Conservation (phyloP, 1,284 basidiomycete genomes). For the Caloboletus firmus region DNA sequence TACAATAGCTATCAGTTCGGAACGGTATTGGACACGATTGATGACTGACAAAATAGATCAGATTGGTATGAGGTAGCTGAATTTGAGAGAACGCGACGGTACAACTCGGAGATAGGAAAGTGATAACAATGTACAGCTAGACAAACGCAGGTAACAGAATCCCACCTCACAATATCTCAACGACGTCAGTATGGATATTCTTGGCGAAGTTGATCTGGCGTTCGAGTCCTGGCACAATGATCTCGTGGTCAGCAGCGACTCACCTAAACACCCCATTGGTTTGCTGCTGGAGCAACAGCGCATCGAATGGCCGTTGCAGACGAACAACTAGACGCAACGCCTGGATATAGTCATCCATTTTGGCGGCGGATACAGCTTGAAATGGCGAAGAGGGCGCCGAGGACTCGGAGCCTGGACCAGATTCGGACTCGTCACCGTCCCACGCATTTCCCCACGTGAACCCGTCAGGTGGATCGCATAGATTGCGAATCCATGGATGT, state of each 20-base stretch:
- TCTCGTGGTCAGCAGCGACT: slow-evolving; percentile 4
- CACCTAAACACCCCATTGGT: not conserved
- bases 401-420: not conserved
- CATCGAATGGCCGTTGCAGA: slow-evolving; percentile 3
- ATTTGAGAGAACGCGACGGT: too few species aligned
- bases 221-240: not conserved
- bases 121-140: not conserved
- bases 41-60: not conserved
- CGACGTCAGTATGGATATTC: not conserved
- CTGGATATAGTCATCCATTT: not conserved
- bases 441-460: not conserved
- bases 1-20: not conserved
- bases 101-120: too few species aligned
- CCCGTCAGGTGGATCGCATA: not conserved
- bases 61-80: not conserved
- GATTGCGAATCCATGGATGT: not conserved
- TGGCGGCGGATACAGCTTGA: not conserved
- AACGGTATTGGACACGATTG: not conserved
- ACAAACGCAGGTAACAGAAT: not conserved
- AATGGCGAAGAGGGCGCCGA: not conserved
- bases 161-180: slow-evolving; percentile 2
- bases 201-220: not conserved
- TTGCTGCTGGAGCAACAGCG: slow-evolving; percentile 2
- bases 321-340: not conserved
- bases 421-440: not conserved